phyloP scores from a whole-genome alignment of 257 asterid genomes.

The Solanum rostratum region DNA sequence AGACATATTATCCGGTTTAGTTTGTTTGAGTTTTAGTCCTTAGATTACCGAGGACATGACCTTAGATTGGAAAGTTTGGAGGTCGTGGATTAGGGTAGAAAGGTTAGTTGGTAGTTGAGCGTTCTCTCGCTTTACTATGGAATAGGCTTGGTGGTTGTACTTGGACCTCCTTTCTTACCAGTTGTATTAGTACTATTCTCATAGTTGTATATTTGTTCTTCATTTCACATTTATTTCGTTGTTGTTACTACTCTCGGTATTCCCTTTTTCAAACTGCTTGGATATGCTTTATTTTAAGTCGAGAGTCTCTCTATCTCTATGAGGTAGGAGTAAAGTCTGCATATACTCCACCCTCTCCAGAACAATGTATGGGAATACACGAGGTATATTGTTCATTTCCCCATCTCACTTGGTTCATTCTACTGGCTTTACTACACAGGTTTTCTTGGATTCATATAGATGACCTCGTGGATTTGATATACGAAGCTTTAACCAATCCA shows the following conservation, averaged over 20 bases:
- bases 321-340: neutral
- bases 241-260: neutral
- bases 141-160: neutral
- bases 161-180: neutral
- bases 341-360: accelerated
- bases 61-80: neutral
- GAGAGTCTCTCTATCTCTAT: neutral
- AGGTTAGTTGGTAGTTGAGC: neutral
- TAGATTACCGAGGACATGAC: neutral
- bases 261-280: neutral
- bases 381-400: neutral
- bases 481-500: slow-evolving; percentile 73
- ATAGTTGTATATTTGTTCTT: neutral
- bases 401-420: neutral
- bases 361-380: neutral
- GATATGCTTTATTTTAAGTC: neutral
- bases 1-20: neutral
- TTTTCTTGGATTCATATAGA: slow-evolving; percentile 97
- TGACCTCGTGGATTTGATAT: slow-evolving; percentile 66
- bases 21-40: neutral
- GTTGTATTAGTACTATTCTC: neutral
- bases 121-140: neutral
- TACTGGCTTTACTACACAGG: slow-evolving; percentile 28
- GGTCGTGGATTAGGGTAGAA: neutral
- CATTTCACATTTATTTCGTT: neutral